A percentile compares a stretch with the other conserved stretches of the same genome.
Evolutionary conservation across 2,329 filamentous ascomycete species (phyloP).

Genomic region (Bipolaris victoriae): DNA sequence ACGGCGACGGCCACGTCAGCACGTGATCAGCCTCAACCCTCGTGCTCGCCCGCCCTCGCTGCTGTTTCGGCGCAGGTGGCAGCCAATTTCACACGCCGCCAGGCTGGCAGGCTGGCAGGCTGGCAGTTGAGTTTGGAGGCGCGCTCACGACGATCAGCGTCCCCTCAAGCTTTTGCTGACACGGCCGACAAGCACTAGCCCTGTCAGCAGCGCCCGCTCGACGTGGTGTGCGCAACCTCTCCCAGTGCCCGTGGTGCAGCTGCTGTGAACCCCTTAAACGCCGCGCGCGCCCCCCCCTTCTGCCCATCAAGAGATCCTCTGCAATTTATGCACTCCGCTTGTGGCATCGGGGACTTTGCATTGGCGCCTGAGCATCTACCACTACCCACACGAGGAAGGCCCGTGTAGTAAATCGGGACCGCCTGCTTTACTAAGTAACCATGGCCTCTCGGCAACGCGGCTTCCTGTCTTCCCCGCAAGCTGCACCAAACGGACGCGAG

Average conservation of each 20-base stretch:
- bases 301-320: constrained; percentile 15
- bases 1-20: constrained; percentile 11
- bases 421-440: constrained; percentile 12
- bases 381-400: not conserved
- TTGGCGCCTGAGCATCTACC: constrained; percentile 10
- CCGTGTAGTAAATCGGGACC: constrained; percentile 11
- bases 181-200: constrained; percentile 27
- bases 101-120: constrained; percentile 1
- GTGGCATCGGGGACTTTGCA: constrained; percentile 5
- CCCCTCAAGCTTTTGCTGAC: constrained; percentile 29
- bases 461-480: constrained; percentile 34
- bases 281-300: constrained; percentile 6
- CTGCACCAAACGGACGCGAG: constrained; percentile 29
- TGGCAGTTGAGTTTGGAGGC: constrained; percentile 12
- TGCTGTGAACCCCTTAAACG: constrained; percentile 23
- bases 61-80: constrained; percentile 13
- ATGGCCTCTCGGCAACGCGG: constrained; percentile 39
- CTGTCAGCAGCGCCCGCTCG: constrained; percentile 7
- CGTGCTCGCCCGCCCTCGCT: not conserved
- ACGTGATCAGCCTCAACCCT: constrained; percentile 14
- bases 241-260: constrained; percentile 12
- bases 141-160: constrained; percentile 5
- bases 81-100: too few species aligned
- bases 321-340: constrained; percentile 16
- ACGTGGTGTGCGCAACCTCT: constrained; percentile 7